A percentile compares a stretch with the other conserved stretches of the same genome.
Conservation (phyloP, 164 flowering plant species). For the Sextonia rubra region DNA sequence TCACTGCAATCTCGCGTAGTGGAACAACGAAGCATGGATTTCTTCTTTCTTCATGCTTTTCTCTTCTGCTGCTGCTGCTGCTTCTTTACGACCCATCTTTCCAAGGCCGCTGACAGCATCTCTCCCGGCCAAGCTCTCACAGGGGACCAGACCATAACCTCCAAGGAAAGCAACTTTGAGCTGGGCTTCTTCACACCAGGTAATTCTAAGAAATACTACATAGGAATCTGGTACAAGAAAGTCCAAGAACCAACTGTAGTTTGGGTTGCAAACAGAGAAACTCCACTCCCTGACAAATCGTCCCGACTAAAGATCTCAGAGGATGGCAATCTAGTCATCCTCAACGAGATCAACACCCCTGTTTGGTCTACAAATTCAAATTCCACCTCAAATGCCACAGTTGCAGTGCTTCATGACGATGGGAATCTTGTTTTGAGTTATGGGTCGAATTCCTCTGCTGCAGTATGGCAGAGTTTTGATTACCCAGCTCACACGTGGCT, state of each 20-base stretch:
- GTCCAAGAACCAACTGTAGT: conserved; percentile 11
- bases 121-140: conserved; percentile 13
- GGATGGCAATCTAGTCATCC: conserved; percentile 17
- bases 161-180: conserved; percentile 5
- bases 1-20: too few species aligned
- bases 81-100: neutral
- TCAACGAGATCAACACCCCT: neutral
- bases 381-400: conserved; percentile 2
- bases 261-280: conserved; percentile 24
- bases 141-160: conserved; percentile 14
- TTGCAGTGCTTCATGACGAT: conserved; percentile 11
- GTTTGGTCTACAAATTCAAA: conserved; percentile 17
- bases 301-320: conserved; percentile 9
- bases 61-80: neutral
- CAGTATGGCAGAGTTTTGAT: too few species aligned
- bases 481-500: conserved; percentile 16
- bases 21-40: too few species aligned
- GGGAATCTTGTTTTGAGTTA: conserved; percentile 30
- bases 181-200: conserved; percentile 18
- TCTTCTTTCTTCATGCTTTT: neutral
- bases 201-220: conserved; percentile 8
- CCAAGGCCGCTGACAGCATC: conserved; percentile 4
- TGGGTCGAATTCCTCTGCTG: conserved; percentile 10
- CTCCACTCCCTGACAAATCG: conserved; percentile 6
- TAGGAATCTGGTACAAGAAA: conserved; percentile 20